Conservation (phyloP, 2,329 filamentous ascomycete genomes). For the Apiospora rasikravindrae region DNA sequence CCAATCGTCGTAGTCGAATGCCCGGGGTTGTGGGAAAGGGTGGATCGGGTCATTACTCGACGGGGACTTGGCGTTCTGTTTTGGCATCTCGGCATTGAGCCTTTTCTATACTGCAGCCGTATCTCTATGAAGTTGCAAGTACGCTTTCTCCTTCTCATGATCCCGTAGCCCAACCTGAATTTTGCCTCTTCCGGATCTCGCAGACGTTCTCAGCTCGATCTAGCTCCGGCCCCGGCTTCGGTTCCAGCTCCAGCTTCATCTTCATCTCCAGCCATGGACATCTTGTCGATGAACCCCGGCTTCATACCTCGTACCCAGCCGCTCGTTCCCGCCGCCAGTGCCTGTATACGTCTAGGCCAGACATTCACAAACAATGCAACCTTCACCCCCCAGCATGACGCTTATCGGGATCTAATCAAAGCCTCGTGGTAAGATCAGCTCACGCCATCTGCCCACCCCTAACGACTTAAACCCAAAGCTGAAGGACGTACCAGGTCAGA, state of each 20-base stretch:
- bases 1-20: not conserved
- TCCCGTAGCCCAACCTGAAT: not conserved
- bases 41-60: not conserved
- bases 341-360: not conserved
- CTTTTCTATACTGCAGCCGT: too few relatives aligned
- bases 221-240: not conserved
- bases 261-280: not conserved
- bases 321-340: not conserved
- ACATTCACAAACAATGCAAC: not conserved
- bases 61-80: not conserved
- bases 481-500: not conserved
- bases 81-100: not conserved
- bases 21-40: not conserved
- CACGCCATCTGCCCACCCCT: too few relatives aligned
- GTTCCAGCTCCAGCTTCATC: too few relatives aligned
- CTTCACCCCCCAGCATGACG: not conserved
- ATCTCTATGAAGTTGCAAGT: not conserved
- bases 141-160: not conserved
- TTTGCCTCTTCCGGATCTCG: not conserved
- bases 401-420: not conserved
- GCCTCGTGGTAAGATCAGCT: not conserved
- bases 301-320: not conserved
- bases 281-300: not conserved
- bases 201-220: too few relatives aligned
- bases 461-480: too few relatives aligned